Conservation (phyloP, 305 asterid species). For the Coffea humblotiana region DNA sequence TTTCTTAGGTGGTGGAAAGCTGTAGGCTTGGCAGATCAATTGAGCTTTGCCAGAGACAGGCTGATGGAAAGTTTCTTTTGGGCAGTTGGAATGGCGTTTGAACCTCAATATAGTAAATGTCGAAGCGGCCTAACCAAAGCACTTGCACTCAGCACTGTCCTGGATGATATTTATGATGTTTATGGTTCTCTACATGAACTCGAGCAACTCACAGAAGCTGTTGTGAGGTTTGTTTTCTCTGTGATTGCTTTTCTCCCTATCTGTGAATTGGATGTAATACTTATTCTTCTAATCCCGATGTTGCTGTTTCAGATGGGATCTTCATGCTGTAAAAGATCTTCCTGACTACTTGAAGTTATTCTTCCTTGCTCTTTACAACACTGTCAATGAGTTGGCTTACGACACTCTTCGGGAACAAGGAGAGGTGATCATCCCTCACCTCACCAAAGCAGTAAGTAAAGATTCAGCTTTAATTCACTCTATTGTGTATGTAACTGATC, state of each 20-base stretch:
- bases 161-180: slow-evolving; percentile 54
- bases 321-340: slow-evolving; percentile 12
- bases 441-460: no score
- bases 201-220: not conserved
- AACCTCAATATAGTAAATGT: slow-evolving; percentile 45
- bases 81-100: slow-evolving; percentile 50
- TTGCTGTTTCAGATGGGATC: slow-evolving; percentile 18
- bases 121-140: slow-evolving; percentile 47
- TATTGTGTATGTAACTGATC: no score
- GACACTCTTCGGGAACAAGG: slow-evolving; percentile 18
- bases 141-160: slow-evolving; percentile 31
- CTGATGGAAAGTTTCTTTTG: slow-evolving; percentile 52
- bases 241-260: no score
- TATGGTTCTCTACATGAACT: slow-evolving; percentile 55
- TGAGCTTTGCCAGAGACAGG: slow-evolving; percentile 46
- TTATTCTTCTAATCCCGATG: no score
- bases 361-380: slow-evolving; percentile 26
- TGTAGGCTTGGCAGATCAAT: slow-evolving; percentile 42
- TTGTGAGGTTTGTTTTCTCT: no score
- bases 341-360: slow-evolving; percentile 21
- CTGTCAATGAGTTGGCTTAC: slow-evolving; percentile 22
- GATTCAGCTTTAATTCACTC: no score
- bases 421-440: not conserved
- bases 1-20: slow-evolving; percentile 52
- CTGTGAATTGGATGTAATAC: no score